These are phyloP conservation scores for Euphorbia celastroides DNA, from an alignment of 441 rosid species.

Conservation along the genomic window DNA sequence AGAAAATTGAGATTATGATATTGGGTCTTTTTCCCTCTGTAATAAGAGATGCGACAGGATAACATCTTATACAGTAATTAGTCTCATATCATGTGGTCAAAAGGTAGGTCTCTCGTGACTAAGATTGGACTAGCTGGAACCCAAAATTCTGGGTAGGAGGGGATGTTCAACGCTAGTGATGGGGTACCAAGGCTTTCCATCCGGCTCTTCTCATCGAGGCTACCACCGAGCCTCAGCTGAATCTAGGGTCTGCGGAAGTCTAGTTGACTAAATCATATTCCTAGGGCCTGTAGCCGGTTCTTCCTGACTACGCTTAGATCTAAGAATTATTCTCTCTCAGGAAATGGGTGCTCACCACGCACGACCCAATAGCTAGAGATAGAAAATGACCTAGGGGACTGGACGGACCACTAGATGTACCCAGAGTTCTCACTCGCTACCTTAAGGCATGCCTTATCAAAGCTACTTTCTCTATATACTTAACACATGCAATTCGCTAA, in stretches of 20 bases:
- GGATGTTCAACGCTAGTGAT: not conserved
- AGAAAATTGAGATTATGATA: no score
- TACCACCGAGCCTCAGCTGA: no score
- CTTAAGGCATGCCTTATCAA: not conserved
- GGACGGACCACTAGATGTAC: no score
- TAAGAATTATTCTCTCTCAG: not conserved
- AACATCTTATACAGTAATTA: no score
- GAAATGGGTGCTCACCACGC: slow-evolving; percentile 6
- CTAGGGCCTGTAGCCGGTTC: slow-evolving; percentile 5
- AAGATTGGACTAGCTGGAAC: not conserved
- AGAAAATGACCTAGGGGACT: no score
- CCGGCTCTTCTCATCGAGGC: no score
- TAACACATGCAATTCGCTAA: slow-evolving; percentile 2
- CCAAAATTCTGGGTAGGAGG: not conserved
- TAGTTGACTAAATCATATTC: not conserved
- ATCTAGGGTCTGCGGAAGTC: no score
- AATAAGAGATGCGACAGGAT: no score
- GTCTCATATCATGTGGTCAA: no score
- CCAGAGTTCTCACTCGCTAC: not conserved
- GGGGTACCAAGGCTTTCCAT: not conserved
- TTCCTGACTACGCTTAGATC: slow-evolving; percentile 6
- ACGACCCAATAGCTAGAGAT: slow-evolving; percentile 2
- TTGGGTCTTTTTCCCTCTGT: no score
- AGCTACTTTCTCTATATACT: not conserved
- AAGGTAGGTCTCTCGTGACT: no score